phyloP scores from a whole-genome alignment of 2,329 filamentous ascomycete genomes.

The Dothideomycetes sp. region DNA sequence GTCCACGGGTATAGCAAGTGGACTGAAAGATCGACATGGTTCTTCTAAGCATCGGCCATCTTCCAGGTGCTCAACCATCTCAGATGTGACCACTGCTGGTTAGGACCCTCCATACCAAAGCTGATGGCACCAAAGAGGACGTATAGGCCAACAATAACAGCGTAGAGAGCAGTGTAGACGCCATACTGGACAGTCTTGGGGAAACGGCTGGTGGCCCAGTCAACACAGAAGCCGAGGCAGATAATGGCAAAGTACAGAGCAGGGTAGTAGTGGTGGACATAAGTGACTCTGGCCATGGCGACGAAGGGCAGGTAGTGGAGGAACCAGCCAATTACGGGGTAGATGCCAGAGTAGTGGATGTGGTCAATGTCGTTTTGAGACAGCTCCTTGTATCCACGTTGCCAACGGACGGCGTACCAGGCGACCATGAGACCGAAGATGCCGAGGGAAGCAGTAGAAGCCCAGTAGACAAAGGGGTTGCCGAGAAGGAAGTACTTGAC shows the following conservation, averaged over 20 bases:
- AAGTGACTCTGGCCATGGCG: constrained; percentile 96
- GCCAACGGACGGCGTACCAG: constrained; percentile 91
- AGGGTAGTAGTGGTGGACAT: constrained; percentile 98
- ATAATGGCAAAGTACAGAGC: constrained; percentile 96
- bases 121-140: constrained; percentile 85
- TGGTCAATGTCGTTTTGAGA: constrained; percentile 73
- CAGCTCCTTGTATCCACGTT: constrained; percentile 83
- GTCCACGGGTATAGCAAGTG: too few species aligned
- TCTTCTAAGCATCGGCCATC: constrained; percentile 55
- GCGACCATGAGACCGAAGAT: constrained; percentile 59
- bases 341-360: constrained; percentile 86
- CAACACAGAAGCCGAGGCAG: constrained; percentile 72
- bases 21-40: too few species aligned
- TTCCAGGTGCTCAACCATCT: constrained; percentile 89
- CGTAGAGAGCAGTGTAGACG: constrained; percentile 67
- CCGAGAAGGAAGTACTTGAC: constrained; percentile 98
- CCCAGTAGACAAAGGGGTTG: constrained; percentile 95
- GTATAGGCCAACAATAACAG: constrained; percentile 67
- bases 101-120: constrained; percentile 86
- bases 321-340: constrained; percentile 88
- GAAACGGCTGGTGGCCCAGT: constrained; percentile 67
- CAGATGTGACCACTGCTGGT: constrained; percentile 77
- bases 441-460: constrained; percentile 67
- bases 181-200: constrained; percentile 52
- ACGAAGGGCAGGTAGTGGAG: constrained; percentile 94